Percentiles rank a stretch among this genome's conserved stretches.
phyloP scores from a whole-genome alignment of 441 rosid genomes.

The Gossypium gossypioides region DNA sequence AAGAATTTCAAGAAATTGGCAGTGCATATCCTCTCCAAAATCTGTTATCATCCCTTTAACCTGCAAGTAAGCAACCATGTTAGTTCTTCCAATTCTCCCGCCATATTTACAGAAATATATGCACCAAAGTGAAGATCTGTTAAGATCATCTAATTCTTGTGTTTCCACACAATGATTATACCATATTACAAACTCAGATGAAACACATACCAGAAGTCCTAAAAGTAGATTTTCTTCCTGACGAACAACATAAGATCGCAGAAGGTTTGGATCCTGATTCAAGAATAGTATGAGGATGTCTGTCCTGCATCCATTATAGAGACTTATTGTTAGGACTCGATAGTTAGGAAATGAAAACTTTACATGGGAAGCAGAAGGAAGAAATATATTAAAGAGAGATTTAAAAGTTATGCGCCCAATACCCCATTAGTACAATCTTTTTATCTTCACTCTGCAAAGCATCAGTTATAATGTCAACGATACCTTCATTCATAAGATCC shows the following conservation, averaged over 20 bases:
- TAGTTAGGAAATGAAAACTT: constrained; percentile 9
- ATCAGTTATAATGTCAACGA: constrained; percentile 73
- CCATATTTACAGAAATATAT: not conserved
- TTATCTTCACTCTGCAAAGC: constrained; percentile 80
- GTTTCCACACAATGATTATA: not conserved
- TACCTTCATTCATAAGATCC: constrained; percentile 85
- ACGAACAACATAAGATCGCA: constrained; percentile 82
- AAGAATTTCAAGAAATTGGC: constrained; percentile 95
- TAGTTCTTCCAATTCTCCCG: not conserved
- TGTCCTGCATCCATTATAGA: constrained; percentile 89
- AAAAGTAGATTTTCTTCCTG: constrained; percentile 74
- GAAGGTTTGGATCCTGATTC: constrained; percentile 91
- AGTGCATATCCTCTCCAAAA: constrained; percentile 91
- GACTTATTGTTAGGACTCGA: constrained; percentile 28
- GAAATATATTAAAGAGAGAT: constrained; percentile 14
- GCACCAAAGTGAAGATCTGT: not conserved
- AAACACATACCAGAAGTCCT: constrained; percentile 68
- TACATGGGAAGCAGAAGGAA: not conserved
- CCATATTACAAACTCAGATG: constrained; percentile 8
- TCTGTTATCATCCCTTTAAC: constrained; percentile 96
- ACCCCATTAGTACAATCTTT: constrained; percentile 90
- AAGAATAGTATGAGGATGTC: constrained; percentile 93
- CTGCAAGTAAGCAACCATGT: constrained; percentile 31
- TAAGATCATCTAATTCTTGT: not conserved
- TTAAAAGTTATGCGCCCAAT: constrained; percentile 22